Evolutionary conservation across 352 stramenopile genomes (phyloP).

Genomic region (Globisporangium yorkense): DNA sequence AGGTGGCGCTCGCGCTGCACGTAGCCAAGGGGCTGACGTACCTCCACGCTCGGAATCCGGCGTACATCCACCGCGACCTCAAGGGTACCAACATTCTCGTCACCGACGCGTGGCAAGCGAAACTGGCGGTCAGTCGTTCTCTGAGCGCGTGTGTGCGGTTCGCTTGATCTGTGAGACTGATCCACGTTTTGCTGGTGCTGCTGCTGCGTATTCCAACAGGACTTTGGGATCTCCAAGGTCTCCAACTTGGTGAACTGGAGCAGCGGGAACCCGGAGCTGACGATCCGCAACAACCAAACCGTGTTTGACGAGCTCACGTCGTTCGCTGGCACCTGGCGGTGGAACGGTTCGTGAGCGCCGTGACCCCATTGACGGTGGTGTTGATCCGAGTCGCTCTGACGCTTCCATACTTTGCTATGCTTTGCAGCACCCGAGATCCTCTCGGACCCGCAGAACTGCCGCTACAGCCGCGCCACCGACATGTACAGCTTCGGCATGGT

Average conservation of each 20-base stretch:
- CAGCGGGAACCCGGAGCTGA: constrained; percentile 27
- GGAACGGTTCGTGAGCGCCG: constrained; percentile 27
- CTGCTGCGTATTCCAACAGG: constrained; percentile 8
- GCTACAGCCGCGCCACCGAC: constrained; percentile 66
- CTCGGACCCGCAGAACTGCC: constrained; percentile 53
- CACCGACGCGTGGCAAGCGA: constrained; percentile 70
- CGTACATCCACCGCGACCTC: constrained; percentile 68
- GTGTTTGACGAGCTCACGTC: constrained; percentile 25
- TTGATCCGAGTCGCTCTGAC: background rate
- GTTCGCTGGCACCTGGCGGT: constrained; percentile 70
- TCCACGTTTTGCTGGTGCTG: background rate
- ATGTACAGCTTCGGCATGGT: constrained; percentile 74
- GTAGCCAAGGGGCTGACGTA: constrained; percentile 67
- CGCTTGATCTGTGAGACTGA: background rate
- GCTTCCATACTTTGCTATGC: background rate
- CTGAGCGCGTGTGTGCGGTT: background rate
- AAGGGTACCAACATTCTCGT: constrained; percentile 74
- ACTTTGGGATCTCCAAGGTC: constrained; percentile 72
- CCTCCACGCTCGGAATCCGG: constrained; percentile 65
- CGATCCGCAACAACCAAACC: constrained; percentile 15
- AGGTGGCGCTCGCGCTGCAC: constrained; percentile 58
- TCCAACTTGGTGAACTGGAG: constrained; percentile 39
- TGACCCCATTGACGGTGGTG: background rate
- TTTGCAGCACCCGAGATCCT: constrained; percentile 55
- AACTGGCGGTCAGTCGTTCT: constrained; percentile 32